Evolutionary conservation across 495 filamentous ascomycete genomes (phyloP).

Genomic region (Penicillium arizonense): DNA sequence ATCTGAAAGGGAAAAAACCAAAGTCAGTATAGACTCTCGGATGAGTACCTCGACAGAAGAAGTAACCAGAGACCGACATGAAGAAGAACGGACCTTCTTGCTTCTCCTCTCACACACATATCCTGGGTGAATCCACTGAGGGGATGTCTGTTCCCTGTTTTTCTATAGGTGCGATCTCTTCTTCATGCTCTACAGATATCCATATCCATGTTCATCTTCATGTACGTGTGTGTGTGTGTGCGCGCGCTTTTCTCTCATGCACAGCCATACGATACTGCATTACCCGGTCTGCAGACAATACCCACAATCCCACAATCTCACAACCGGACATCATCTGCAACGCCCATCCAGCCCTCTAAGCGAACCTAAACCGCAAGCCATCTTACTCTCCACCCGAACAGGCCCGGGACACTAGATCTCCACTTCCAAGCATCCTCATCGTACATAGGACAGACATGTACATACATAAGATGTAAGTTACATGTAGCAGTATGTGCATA

Average conservation of each 20-base stretch:
- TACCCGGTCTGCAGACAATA: too few relatives aligned
- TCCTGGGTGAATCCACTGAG: too few relatives aligned
- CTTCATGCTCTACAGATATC: not conserved
- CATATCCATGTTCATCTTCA: not conserved
- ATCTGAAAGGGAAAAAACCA: not conserved
- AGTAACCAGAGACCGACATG: not conserved
- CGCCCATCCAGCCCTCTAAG: too few relatives aligned
- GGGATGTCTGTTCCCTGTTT: not conserved
- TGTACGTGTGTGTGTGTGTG: not conserved
- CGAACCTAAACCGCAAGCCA: too few relatives aligned
- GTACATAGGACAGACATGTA: too few relatives aligned
- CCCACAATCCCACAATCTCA: not conserved
- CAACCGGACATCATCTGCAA: too few relatives aligned
- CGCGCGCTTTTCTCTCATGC: not conserved
- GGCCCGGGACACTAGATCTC: too few relatives aligned
- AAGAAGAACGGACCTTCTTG: too few relatives aligned
- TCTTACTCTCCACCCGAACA: too few relatives aligned
- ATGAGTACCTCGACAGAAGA: slow-evolving; percentile 1
- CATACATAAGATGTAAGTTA: not conserved
- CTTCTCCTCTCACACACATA: too few relatives aligned
- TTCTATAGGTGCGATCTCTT: not conserved
- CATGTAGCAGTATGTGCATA: not conserved
- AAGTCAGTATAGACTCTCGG: not conserved
- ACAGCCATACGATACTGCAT: too few relatives aligned
- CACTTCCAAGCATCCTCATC: too few relatives aligned